Evolutionary conservation across 164 flowering plant species (phyloP).

Genomic region (Stephania cephalantha): DNA sequence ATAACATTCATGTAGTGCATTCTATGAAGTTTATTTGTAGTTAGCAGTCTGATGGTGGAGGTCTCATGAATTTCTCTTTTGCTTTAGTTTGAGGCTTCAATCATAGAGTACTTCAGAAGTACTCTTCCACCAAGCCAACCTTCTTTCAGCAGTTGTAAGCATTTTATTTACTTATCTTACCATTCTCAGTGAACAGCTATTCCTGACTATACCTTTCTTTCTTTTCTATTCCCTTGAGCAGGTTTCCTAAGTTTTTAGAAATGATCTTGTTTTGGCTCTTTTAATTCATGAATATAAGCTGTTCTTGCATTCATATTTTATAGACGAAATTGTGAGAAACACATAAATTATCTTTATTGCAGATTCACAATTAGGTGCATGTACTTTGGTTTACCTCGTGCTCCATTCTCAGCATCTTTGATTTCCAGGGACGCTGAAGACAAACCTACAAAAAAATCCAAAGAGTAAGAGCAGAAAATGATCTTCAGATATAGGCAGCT

Average conservation of each 20-base stretch:
- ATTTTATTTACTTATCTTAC: too few species aligned
- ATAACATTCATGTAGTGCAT: too few species aligned
- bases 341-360: background rate
- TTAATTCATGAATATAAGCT: background rate
- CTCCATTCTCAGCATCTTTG: conserved; percentile 48
- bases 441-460: conserved; percentile 47
- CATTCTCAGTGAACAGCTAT: background rate
- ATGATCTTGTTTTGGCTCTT: background rate
- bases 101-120: too few species aligned
- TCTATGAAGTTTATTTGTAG: too few species aligned
- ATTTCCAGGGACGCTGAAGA: conserved; percentile 94
- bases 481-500: background rate
- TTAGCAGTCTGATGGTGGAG: too few species aligned
- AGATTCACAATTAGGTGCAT: background rate
- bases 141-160: too few species aligned
- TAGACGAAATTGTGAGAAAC: background rate
- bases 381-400: conserved; percentile 30
- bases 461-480: background rate
- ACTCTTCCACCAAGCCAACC: too few species aligned
- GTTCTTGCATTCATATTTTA: background rate
- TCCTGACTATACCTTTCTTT: background rate
- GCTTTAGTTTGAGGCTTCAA: too few species aligned
- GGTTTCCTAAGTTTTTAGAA: background rate
- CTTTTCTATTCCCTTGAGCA: too few species aligned
- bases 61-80: too few species aligned